These are phyloP conservation scores for Alternaria solani DNA, from an alignment of 2,329 filamentous ascomycete species.

Conservation along the genomic window DNA sequence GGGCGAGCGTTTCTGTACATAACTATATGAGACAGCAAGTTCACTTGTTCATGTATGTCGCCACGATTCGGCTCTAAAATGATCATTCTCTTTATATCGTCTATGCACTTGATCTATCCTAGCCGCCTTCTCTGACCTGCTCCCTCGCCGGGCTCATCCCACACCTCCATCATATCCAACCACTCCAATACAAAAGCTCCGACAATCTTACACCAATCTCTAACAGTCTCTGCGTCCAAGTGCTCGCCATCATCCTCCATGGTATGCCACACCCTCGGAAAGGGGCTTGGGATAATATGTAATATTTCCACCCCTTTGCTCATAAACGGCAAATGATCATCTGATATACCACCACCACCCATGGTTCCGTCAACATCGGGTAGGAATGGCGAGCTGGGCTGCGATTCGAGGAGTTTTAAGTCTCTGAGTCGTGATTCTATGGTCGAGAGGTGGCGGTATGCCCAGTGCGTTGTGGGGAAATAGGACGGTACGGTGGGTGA, in stretches of 20 bases:
- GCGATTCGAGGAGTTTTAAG: constrained; percentile 68
- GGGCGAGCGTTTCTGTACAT: constrained; percentile 22
- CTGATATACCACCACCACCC: constrained; percentile 65
- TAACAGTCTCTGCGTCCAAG: constrained; percentile 78
- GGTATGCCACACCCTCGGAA: constrained; percentile 87
- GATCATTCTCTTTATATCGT: not conserved
- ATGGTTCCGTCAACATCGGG: constrained; percentile 51
- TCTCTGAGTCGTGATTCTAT: constrained; percentile 78
- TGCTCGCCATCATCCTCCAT: constrained; percentile 84
- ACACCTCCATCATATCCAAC: constrained; percentile 76
- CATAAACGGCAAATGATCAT: constrained; percentile 95
- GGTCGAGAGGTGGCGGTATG: constrained; percentile 77
- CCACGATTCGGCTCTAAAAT: not conserved
- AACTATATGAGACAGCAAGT: constrained; percentile 12
- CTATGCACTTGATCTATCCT: not conserved
- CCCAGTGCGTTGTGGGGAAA: constrained; percentile 92
- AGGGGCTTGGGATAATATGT: constrained; percentile 86
- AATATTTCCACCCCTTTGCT: constrained; percentile 83
- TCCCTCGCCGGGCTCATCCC: constrained; percentile 30
- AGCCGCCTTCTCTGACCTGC: not conserved
- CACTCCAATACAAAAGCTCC: constrained; percentile 89
- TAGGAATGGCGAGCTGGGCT: constrained; percentile 62
- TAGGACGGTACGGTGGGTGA: constrained; percentile 81
- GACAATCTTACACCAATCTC: constrained; percentile 87
- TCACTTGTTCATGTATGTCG: not conserved